Base-by-base conservation (phyloP, 768 basidiomycete species). In the Macrolepiota dolichaula region DNA sequence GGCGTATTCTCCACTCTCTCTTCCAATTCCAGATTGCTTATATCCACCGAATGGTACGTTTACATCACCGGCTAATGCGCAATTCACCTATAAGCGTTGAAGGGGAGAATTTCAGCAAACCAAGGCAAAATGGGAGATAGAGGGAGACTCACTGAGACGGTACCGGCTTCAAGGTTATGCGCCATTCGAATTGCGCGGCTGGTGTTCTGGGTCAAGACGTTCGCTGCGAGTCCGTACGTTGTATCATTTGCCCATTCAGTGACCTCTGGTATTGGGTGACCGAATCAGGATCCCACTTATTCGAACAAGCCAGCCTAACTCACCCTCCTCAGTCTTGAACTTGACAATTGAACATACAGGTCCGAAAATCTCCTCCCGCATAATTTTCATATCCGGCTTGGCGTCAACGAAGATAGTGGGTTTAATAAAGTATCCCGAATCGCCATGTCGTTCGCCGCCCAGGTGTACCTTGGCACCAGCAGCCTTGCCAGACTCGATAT, bases 401-500 rank as follows among this genome's bases (percentile, higher is more conserved):
- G 81, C 79, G 66, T 92, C 77, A 17, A 86, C 84, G 74, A 93
- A 88, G 67, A 93, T 81, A 4, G 93, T 94, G 0, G 88, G 92
- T 63, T 77, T 59, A 69, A 94, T 83, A 72, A 86, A 94, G 77
- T 80, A 92, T 0, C 80, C 80, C 57, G 70, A 65, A 1, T 59
- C 59, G 22, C 72, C 72, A 24, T 40, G 29, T 2, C 59, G 27
- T 22, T 50, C 55, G 15, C 64, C 64, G 24, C 64, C 64, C 27
- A 62, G 32, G 36, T 63, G 62, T 4, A 65, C 51, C 13, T 52
- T 63, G 4, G 64, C 64, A 42, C 64, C 64, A 4, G 63, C 62
- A 7, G 51, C 22, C 53, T 64, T 69, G 4, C 72, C 64, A 5
- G 62, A 77, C 81, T 62, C 50, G 88, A 88, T 66, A 88, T 82